Evolutionary conservation across 768 basidiomycete species (phyloP).

Genomic region (Xanthoconium stramineum): DNA sequence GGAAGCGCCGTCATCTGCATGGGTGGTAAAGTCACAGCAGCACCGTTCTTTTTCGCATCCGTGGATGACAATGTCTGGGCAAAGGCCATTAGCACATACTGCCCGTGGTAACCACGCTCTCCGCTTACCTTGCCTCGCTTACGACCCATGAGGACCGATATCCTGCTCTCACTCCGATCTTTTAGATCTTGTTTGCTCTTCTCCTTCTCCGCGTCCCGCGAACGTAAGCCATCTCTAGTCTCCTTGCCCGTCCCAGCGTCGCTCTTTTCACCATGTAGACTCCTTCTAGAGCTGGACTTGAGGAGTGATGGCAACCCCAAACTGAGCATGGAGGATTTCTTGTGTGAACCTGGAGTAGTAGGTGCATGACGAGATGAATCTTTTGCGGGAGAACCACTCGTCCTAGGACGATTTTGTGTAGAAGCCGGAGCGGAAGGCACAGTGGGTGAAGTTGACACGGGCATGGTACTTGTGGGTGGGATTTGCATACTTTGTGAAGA

Average conservation of each 20-base stretch:
- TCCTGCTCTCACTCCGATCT: conserved; percentile 86
- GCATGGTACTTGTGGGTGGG: conserved; percentile 40
- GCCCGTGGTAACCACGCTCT: background rate
- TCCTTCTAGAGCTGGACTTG: conserved; percentile 82
- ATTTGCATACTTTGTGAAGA: conserved; percentile 85
- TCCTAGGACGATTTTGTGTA: conserved; percentile 41
- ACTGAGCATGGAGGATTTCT: conserved; percentile 81
- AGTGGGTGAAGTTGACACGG: conserved; percentile 48
- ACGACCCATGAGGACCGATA: conserved; percentile 82
- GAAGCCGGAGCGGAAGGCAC: conserved; percentile 46
- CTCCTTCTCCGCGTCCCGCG: conserved; percentile 45
- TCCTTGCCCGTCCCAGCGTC: conserved; percentile 41
- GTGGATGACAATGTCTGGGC: conserved; percentile 77
- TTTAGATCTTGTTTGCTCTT: conserved; percentile 72
- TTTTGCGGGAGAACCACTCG: conserved; percentile 50
- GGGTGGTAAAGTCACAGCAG: conserved; percentile 75
- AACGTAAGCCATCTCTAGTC: conserved; percentile 50
- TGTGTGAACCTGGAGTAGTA: conserved; percentile 59
- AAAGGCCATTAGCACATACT: conserved; percentile 10
- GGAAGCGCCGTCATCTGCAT: conserved; percentile 89
- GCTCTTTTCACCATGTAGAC: conserved; percentile 60
- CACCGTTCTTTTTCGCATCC: conserved; percentile 72
- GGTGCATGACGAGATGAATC: conserved; percentile 52
- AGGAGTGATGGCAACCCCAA: conserved; percentile 78
- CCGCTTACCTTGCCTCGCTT: conserved; percentile 85